Percentiles rank a stretch among this genome's conserved stretches.
Conservation (phyloP, 768 basidiomycete genomes). For the Rhizopogon vulgaris region DNA sequence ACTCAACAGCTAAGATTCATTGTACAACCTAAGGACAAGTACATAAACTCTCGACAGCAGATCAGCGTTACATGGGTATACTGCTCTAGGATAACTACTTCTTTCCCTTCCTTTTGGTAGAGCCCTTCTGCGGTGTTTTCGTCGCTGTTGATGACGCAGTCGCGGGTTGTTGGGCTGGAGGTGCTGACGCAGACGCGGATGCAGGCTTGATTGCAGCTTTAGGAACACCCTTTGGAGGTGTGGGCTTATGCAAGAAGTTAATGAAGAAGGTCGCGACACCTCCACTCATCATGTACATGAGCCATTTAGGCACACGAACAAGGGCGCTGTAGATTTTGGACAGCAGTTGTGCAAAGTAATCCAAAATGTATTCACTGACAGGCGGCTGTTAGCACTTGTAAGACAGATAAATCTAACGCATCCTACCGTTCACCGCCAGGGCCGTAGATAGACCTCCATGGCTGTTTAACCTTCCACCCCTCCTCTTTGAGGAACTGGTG, state of each 20-base stretch:
- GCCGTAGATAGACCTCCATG: constrained; percentile 64
- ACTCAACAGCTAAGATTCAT: background rate
- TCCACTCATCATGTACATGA: constrained; percentile 63
- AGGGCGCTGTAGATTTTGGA: constrained; percentile 47
- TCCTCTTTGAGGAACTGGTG: constrained; percentile 63
- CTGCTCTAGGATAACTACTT: constrained; percentile 4
- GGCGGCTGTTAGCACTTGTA: constrained; percentile 5
- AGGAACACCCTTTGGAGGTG: constrained; percentile 5
- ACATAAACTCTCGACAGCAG: background rate
- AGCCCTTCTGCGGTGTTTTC: constrained; percentile 13
- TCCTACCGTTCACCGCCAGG: constrained; percentile 73
- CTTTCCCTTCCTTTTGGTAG: constrained; percentile 24
- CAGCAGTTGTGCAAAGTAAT: constrained; percentile 45
- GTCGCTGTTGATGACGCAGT: constrained; percentile 7
- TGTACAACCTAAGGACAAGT: background rate
- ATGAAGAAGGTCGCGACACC: constrained; percentile 60
- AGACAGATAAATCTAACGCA: background rate
- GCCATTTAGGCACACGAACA: constrained; percentile 61
- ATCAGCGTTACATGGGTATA: background rate
- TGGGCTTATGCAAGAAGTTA: constrained; percentile 50
- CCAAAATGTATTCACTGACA: constrained; percentile 61
- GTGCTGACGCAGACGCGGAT: background rate
- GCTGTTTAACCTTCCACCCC: constrained; percentile 52
- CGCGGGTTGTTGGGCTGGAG: constrained; percentile 2
- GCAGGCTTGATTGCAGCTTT: constrained; percentile 2